Base-by-base conservation (phyloP, 2,329 filamentous ascomycete genomes). In the Cryphonectria nitschkei region DNA sequence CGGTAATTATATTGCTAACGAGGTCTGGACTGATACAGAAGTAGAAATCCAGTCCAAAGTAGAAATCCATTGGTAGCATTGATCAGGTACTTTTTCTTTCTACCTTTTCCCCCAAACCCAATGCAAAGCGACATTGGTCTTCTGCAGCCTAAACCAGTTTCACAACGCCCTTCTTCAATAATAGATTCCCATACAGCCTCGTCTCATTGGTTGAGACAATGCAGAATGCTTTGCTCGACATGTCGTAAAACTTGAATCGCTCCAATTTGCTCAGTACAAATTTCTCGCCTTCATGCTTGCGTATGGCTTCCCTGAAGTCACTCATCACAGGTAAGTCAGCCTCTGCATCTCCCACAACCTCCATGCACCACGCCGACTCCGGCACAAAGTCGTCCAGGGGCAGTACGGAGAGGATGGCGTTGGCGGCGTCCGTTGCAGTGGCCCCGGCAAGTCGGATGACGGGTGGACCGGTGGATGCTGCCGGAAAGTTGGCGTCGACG, bases 351-450 rank as follows among this genome's bases (percentile, higher is more conserved):
- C 68, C 68, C 2, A 69, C 68, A 19, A 69, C 68, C 19, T 65
- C 62, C 68, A 69, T 69, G 52, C 68, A 69, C 68, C 68, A 65
- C 32, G 68, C 68, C 11, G 68, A 43, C 39, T 69, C 50, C 26
- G 50, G 26, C 3, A 69, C 68, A n/a, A 69, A 69, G 52, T 65
- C 62, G 61, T 69, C 68, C 19, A 69, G 39, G 8, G 68, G 68
- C 37, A 69, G 19, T 13, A 69, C 62, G 6, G 68, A 69, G 62
- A 69, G 68, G 52, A 69, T 69, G 5, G 68, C 68, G 37, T 69
- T 54, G 39, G 68, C 68, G n/a, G 68, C 62, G 6, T 65, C 61
- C 6, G 62, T 69, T 29, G 68, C 68, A 29, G 26, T 69, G 26
- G 68, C 61, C 4, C 68, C 68, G 9, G 68, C 68, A 52, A 69